Evolutionary conservation across 352 stramenopile genomes (phyloP).

Genomic region (Globisporangium parvum): DNA sequence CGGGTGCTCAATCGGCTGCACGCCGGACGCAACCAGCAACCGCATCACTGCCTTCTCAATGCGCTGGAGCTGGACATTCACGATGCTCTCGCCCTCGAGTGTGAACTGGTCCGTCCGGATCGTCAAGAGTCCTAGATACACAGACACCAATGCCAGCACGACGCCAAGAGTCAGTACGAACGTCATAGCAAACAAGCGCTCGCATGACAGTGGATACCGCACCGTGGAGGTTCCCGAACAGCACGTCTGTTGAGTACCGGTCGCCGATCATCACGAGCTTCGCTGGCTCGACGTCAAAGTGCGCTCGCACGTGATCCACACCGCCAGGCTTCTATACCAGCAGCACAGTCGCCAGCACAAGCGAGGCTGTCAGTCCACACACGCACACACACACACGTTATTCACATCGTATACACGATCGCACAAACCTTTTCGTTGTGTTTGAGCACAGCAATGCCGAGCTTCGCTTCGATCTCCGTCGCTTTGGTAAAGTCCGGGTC

Average conservation of each 20-base stretch:
- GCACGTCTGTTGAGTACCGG: slow-evolving; percentile 94
- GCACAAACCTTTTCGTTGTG: slow-evolving; percentile 85
- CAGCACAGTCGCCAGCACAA: background rate
- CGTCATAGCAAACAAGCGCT: too few relatives aligned
- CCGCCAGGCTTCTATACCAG: slow-evolving; percentile 85
- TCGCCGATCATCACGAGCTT: slow-evolving; percentile 95
- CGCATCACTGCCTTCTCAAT: slow-evolving; percentile 58
- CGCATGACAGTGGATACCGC: background rate
- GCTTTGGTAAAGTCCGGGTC: slow-evolving; percentile 84
- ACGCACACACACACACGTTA: too few relatives aligned
- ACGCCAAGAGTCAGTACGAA: background rate
- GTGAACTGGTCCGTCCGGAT: slow-evolving; percentile 90
- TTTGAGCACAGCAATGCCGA: slow-evolving; percentile 86
- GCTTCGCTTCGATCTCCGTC: slow-evolving; percentile 61
- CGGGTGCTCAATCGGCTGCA: slow-evolving; percentile 36
- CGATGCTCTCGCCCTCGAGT: slow-evolving; percentile 45
- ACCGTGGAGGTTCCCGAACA: slow-evolving; percentile 96
- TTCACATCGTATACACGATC: too few relatives aligned
- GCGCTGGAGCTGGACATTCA: slow-evolving; percentile 66
- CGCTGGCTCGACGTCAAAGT: slow-evolving; percentile 77
- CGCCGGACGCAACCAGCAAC: slow-evolving; percentile 35
- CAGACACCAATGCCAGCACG: background rate
- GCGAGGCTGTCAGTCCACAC: background rate
- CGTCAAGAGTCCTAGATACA: slow-evolving; percentile 86
- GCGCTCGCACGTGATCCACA: slow-evolving; percentile 78